phyloP scores from a whole-genome alignment of 1,284 basidiomycete genomes.

The Ceratobasidium papillatum region DNA sequence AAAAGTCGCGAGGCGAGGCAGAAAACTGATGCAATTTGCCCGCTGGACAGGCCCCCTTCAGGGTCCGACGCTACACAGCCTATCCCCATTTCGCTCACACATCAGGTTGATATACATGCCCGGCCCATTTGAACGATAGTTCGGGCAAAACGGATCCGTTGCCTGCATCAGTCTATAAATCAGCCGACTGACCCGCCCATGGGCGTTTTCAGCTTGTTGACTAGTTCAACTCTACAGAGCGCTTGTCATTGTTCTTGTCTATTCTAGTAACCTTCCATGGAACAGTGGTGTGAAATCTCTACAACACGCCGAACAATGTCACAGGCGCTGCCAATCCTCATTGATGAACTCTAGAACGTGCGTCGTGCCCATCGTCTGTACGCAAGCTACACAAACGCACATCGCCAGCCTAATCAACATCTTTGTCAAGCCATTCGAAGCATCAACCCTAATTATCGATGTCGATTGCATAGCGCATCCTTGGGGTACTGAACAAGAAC shows the following conservation, averaged over 20 bases:
- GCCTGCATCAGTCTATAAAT: background rate
- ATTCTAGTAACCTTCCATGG: conserved; percentile 19
- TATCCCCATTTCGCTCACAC: background rate
- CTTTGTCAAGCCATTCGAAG: background rate
- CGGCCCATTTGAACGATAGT: background rate
- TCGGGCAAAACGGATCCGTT: conserved; percentile 26
- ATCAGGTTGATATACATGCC: background rate
- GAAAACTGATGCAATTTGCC: background rate
- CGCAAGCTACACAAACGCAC: too few relatives aligned
- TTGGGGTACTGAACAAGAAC: too few relatives aligned
- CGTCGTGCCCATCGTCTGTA: conserved; percentile 3
- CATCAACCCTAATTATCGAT: background rate
- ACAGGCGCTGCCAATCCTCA: conserved; percentile 10
- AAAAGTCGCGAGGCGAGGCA: background rate
- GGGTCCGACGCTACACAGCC: conserved; percentile 7
- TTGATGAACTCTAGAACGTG: background rate
- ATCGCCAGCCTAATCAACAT: too few relatives aligned
- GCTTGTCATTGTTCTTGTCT: background rate
- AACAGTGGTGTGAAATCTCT: background rate
- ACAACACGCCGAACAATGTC: background rate
- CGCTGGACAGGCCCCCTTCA: background rate
- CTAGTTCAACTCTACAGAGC: background rate
- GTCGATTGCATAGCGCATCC: too few relatives aligned
- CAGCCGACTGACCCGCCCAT: conserved; percentile 2
- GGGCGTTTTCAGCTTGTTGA: background rate